A percentile compares a stretch with the other conserved stretches of the same genome.
phyloP scores from a whole-genome alignment of 768 basidiomycete species.

The Termitomyces eurrhizus region DNA sequence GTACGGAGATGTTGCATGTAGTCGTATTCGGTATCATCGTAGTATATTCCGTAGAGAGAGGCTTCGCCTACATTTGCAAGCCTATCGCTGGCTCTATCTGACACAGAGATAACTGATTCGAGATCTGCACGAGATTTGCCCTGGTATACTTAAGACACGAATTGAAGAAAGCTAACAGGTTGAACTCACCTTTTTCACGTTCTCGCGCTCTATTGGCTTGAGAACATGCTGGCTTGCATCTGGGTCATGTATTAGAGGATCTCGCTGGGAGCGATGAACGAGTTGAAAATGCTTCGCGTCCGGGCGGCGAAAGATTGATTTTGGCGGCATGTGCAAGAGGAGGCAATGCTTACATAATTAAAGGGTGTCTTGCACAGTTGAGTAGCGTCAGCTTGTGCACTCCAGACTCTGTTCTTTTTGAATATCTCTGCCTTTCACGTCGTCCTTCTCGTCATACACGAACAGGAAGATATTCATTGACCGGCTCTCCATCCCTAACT shows the following conservation, averaged over 20 bases:
- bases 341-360: slow-evolving; percentile 28
- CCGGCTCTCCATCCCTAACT: slow-evolving; percentile 19
- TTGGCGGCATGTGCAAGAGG: slow-evolving; percentile 55
- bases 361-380: slow-evolving; percentile 17
- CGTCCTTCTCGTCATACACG: slow-evolving; percentile 12
- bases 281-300: slow-evolving; percentile 94
- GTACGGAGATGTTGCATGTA: slow-evolving; percentile 95
- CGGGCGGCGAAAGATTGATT: slow-evolving; percentile 87
- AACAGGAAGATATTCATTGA: slow-evolving; percentile 22
- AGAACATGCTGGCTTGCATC: slow-evolving; percentile 89
- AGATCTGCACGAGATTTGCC: slow-evolving; percentile 82
- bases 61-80: slow-evolving; percentile 80
- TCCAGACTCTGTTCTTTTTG: slow-evolving; percentile 10
- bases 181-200: slow-evolving; percentile 55
- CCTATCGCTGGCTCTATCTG: slow-evolving; percentile 43
- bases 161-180: slow-evolving; percentile 8
- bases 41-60: slow-evolving; percentile 84
- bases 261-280: slow-evolving; percentile 92
- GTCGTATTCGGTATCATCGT: slow-evolving; percentile 94
- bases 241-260: slow-evolving; percentile 92
- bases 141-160: slow-evolving; percentile 31
- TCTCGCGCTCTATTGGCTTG: slow-evolving; percentile 73
- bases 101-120: slow-evolving; percentile 50
- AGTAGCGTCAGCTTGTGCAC: slow-evolving; percentile 15
- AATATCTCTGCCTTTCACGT: slow-evolving; percentile 8